Conservation (phyloP, 2,329 filamentous ascomycete species). For the Aspergillus felis region DNA sequence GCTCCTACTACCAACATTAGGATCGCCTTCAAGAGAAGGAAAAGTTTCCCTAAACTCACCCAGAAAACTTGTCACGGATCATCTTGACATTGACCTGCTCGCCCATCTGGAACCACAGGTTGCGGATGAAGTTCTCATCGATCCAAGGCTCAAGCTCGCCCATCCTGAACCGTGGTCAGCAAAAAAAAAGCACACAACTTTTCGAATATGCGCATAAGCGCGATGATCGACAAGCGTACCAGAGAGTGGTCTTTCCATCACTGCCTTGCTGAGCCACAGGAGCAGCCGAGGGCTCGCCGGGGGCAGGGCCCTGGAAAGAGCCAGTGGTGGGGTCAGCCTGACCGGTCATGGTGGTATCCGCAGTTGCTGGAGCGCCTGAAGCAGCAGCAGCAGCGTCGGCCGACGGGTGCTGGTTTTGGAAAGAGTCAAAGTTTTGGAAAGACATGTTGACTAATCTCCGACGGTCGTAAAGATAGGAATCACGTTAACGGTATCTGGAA, state of each 20-base stretch:
- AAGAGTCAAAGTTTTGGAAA: constrained; percentile 63
- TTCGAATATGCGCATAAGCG: neutral
- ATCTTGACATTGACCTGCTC: constrained; percentile 98
- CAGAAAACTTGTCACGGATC: constrained; percentile 98
- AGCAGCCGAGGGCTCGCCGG: constrained; percentile 40
- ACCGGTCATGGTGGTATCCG: constrained; percentile 52
- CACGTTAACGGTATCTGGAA: constrained; percentile 13
- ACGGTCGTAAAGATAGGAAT: constrained; percentile 16
- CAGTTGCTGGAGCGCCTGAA: constrained; percentile 45
- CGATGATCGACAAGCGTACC: constrained; percentile 35
- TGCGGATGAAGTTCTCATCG: constrained; percentile 97
- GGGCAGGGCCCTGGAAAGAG: constrained; percentile 47
- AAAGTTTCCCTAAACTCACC: constrained; percentile 54
- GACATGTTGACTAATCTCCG: constrained; percentile 51
- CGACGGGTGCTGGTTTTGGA: constrained; percentile 57
- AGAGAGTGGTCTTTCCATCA: constrained; percentile 56
- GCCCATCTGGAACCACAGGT: constrained; percentile 87
- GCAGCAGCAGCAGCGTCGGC: constrained; percentile 51
- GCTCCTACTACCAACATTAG: constrained; percentile 54
- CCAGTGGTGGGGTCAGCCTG: constrained; percentile 56
- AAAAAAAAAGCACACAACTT: constrained; percentile 5
- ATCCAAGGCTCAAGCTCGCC: constrained; percentile 99
- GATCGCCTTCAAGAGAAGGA: constrained; percentile 19
- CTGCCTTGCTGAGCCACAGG: constrained; percentile 48
- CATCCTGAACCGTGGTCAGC: constrained; percentile 65